Evolutionary conservation across 495 filamentous ascomycete species (phyloP).

Genomic region (Lepidopterella palustris): DNA sequence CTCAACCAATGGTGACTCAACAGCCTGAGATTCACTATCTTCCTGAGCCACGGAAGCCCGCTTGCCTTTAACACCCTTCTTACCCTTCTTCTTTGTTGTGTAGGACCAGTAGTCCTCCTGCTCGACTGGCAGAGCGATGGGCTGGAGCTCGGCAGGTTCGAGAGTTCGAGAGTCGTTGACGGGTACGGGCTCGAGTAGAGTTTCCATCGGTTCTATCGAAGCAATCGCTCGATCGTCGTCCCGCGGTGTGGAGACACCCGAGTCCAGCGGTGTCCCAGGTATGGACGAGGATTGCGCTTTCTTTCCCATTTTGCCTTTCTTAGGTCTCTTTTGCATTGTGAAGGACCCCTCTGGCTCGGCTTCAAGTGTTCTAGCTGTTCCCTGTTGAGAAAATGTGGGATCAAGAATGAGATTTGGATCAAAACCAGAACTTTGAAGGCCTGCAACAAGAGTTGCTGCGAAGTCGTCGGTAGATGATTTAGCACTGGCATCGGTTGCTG

Average conservation of each 20-base stretch:
- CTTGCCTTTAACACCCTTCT: constrained; percentile 5
- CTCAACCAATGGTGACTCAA: neutral
- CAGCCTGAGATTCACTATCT: neutral
- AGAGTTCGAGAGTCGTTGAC: neutral
- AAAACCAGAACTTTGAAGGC: constrained; percentile 29
- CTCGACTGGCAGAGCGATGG: neutral
- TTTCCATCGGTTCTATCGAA: neutral
- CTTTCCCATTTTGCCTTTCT: constrained; percentile 27
- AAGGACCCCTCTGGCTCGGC: constrained; percentile 34
- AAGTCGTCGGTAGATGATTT: constrained; percentile 13
- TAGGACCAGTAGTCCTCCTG: constrained; percentile 1
- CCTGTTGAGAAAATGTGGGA: constrained; percentile 25
- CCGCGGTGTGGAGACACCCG: neutral
- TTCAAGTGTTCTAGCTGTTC: constrained; percentile 29
- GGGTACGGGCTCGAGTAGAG: neutral
- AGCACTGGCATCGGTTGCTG: neutral
- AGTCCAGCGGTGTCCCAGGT: constrained; percentile 12
- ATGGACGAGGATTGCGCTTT: constrained; percentile 18
- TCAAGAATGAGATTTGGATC: constrained; percentile 34
- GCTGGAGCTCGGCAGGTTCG: neutral
- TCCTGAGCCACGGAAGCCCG: neutral
- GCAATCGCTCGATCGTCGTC: neutral
- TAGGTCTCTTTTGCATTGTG: constrained; percentile 20
- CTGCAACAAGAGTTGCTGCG: constrained; percentile 26
- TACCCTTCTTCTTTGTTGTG: constrained; percentile 6